These are phyloP conservation scores for Rhodamnia rubescens DNA, from an alignment of 345 rosid species.

Conservation along the genomic window DNA sequence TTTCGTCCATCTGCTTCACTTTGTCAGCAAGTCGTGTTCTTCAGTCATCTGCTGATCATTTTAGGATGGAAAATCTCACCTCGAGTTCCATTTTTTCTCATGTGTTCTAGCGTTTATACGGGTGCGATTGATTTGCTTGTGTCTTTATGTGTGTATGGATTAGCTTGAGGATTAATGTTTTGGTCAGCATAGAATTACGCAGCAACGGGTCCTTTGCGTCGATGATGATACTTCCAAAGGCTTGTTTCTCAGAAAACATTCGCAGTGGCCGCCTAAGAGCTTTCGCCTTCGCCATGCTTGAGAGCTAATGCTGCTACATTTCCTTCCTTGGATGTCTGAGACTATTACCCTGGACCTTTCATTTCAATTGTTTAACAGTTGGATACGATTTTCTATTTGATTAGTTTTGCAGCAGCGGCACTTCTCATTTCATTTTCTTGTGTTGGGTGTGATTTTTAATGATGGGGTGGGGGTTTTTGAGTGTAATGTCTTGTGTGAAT, in stretches of 20 bases:
- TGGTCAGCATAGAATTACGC: not conserved
- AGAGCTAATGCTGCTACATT: constrained; percentile 34
- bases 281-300: constrained; percentile 58
- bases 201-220: not conserved
- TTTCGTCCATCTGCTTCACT: not conserved
- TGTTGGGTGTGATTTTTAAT: not conserved
- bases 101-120: not conserved
- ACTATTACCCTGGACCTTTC: not conserved
- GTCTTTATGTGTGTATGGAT: not conserved
- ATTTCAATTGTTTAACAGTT: not conserved
- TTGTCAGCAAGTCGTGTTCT: not conserved
- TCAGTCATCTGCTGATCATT: not conserved
- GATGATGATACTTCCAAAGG: not conserved
- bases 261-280: constrained; percentile 89
- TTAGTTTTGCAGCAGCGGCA: not conserved
- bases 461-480: not conserved
- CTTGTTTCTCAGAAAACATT: constrained; percentile 7
- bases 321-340: not conserved
- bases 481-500: not conserved
- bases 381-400: not conserved
- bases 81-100: not conserved
- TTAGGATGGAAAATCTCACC: not conserved
- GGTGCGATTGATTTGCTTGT: not conserved
- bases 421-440: not conserved
- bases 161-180: not conserved